Evolutionary conservation across 73 alveolate genomes (phyloP), one percentile per base, ranked within the genome.

Genomic region (Paramecium octaurelia): DNA sequence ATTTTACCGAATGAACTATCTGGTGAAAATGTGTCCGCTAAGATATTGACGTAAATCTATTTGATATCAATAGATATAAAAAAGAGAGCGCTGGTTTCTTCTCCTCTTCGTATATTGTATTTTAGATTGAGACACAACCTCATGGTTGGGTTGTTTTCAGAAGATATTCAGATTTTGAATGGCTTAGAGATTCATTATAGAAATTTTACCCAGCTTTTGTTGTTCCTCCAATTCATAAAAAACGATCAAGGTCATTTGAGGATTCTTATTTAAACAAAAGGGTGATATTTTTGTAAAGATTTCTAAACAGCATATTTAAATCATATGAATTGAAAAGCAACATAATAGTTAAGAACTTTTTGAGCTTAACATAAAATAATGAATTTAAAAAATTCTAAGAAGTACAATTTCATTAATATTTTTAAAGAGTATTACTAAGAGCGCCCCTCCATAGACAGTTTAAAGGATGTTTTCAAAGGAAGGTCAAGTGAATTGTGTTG

Each of bases 141-240:
- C 18, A 70, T 29, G 89, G 89, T 14, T 68, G 92, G 77, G 38
- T 29, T 57, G 93, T 88, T 2, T 46, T 40, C 31, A 88, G 93
- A 88, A 35, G 93, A 88, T 88, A 88, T 88, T 23, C 85, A 18
- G 93, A 88, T 88, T 88, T 88, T 88, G 95, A 92, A 57, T 93
- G 96, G 96, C 18, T 93, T 0, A 69, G 93, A 88, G 90, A 24
- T 16, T 68, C 85, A 20, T 21, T 93, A 24, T 31, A 57, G 42
- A 89, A 70, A 48, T 71, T 88, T 48, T 93, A 75, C 58, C 87
- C 87, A 8, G 88, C 89, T 58, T 86, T 75, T 40, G 86, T 93
- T 21, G 71, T 93, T n/a, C 96, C 96, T 2, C 96, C 96, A 8
- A 71, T 93, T 12, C 94, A 90, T 50, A 93, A 93, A 40, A 93